These are phyloP conservation scores for Lactarius evosmus DNA, from an alignment of 768 basidiomycete species.

Conservation along the genomic window DNA sequence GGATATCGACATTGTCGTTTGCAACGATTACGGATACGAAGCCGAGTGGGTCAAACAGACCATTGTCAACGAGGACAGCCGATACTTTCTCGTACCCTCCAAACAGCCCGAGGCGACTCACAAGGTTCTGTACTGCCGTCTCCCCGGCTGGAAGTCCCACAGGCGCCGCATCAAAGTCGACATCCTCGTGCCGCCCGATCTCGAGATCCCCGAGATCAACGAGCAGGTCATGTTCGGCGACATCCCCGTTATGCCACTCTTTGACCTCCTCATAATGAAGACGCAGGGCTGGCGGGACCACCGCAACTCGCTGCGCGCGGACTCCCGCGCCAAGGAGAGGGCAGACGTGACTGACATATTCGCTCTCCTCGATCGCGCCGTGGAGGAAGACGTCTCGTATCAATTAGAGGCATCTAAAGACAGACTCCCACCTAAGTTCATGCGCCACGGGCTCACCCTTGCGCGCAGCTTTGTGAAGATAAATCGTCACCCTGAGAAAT, in stretches of 20 bases:
- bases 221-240: background rate
- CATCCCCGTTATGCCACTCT: conserved; percentile 17
- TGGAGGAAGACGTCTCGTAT: background rate
- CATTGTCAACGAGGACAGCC: conserved; percentile 1
- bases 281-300: conserved; percentile 16
- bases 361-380: conserved; percentile 9
- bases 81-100: conserved; percentile 14
- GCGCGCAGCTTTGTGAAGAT: background rate
- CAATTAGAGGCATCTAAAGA: no score
- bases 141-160: background rate
- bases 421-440: background rate
- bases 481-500: background rate
- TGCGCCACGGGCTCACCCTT: background rate
- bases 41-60: background rate
- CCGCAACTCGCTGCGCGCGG: background rate
- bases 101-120: background rate
- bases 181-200: conserved; percentile 10
- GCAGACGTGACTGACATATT: conserved; percentile 3
- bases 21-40: background rate
- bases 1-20: conserved; percentile 14
- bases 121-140: conserved; percentile 7
- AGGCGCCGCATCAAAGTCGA: conserved; percentile 13
- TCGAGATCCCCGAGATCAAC: conserved; percentile 3
- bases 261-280: conserved; percentile 20
- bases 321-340: background rate